phyloP scores from a whole-genome alignment of 257 asterid species.

The Solanum gracilifrons region DNA sequence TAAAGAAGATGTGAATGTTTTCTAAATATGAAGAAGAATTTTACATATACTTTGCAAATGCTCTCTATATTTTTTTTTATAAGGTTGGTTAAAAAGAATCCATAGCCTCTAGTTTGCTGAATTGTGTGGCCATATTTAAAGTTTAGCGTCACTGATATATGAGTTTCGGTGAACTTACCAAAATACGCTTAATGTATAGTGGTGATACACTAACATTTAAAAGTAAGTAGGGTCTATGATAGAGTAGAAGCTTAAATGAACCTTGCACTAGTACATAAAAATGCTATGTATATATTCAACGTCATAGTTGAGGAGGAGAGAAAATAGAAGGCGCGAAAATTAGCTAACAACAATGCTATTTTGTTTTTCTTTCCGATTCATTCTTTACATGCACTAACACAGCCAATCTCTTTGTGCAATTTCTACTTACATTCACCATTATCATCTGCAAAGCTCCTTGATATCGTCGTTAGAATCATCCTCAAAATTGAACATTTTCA shows the following conservation, averaged over 20 bases:
- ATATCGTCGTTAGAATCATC: not conserved
- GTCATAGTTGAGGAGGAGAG: too few relatives aligned
- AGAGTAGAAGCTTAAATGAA: not conserved
- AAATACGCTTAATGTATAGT: not conserved
- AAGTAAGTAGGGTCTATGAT: not conserved
- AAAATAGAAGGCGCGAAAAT: not conserved
- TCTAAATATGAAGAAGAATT: not conserved
- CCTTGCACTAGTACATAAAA: not conserved
- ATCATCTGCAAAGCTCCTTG: not conserved
- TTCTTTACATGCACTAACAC: not conserved
- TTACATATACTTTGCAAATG: not conserved
- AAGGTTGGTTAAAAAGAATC: not conserved
- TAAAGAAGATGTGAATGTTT: not conserved
- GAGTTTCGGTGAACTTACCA: not conserved
- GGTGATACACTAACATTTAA: not conserved
- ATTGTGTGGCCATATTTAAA: not conserved
- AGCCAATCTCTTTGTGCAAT: not conserved
- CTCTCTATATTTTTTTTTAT: not conserved
- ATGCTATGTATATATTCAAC: not conserved
- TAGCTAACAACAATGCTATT: not conserved
- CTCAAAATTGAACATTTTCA: not conserved
- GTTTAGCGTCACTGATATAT: not conserved
- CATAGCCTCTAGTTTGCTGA: not conserved
- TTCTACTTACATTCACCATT: not conserved
- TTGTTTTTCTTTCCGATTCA: not conserved